phyloP scores from a whole-genome alignment of 2,329 filamentous ascomycete genomes.

The Colletotrichum aenigma region DNA sequence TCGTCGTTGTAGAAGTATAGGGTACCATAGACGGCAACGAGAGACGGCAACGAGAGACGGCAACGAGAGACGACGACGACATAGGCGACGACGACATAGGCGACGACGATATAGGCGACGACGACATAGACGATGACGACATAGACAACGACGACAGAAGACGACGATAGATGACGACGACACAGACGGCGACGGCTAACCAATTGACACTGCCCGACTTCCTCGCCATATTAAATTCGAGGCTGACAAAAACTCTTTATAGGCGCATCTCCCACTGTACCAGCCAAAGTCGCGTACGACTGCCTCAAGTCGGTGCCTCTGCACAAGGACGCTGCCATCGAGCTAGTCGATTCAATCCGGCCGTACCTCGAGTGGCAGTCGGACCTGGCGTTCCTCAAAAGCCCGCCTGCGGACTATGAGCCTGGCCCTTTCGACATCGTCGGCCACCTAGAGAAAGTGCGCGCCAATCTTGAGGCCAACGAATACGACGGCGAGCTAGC shows the following conservation, averaged over 20 bases:
- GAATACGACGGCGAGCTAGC: slow-evolving; percentile 41
- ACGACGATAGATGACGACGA: no score
- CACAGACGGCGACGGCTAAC: no score
- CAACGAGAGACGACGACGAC: fast-evolving
- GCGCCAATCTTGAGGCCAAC: slow-evolving; percentile 31
- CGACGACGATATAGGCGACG: no score
- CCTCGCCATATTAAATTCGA: no score
- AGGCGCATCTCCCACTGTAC: slow-evolving; percentile 28
- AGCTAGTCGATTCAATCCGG: slow-evolving; percentile 38
- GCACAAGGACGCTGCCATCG: slow-evolving; percentile 31
- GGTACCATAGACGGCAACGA: no score
- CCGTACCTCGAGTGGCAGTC: slow-evolving; percentile 53
- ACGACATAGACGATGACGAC: no score
- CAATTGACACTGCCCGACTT: not conserved
- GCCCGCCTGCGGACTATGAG: slow-evolving; percentile 54
- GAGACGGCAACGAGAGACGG: no score
- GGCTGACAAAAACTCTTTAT: not conserved
- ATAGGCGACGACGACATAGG: no score
- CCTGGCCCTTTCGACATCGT: slow-evolving; percentile 45
- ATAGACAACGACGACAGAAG: no score
- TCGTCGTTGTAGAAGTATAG: not conserved
- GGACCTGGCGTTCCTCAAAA: slow-evolving; percentile 48
- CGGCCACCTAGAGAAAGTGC: slow-evolving; percentile 34
- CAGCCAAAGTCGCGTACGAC: slow-evolving; percentile 36
- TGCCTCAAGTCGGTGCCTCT: slow-evolving; percentile 43